Conservation (phyloP, 2,329 filamentous ascomycete genomes). For the Monascus ruber region DNA sequence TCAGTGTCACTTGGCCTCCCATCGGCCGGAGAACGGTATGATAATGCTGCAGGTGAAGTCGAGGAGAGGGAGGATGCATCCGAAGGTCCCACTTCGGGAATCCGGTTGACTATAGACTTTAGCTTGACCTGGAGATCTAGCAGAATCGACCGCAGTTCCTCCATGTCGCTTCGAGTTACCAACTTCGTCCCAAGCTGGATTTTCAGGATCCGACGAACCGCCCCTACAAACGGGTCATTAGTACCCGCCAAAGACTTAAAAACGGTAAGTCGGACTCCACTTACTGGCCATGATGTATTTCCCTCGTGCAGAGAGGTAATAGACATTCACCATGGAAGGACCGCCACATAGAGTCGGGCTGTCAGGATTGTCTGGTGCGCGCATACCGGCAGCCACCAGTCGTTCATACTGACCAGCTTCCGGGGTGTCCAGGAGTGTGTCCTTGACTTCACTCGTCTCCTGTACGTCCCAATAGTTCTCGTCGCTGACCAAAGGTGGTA, state of each 20-base stretch:
- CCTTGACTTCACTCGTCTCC: slow-evolving; percentile 36
- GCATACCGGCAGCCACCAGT: slow-evolving; percentile 19
- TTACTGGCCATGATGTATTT: slow-evolving; percentile 36
- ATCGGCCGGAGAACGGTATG: slow-evolving; percentile 17
- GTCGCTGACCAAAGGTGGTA: slow-evolving; percentile 36
- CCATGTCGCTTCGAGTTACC: slow-evolving; percentile 33
- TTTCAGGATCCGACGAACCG: slow-evolving; percentile 32
- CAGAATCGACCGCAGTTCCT: slow-evolving; percentile 31
- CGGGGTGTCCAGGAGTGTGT: slow-evolving; percentile 29
- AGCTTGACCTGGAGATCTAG: slow-evolving; percentile 31
- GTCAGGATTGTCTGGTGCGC: slow-evolving; percentile 30
- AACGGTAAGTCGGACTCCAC: slow-evolving; percentile 6
- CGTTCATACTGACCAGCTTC: slow-evolving; percentile 27
- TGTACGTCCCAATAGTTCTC: slow-evolving; percentile 39
- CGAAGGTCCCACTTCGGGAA: slow-evolving; percentile 22
- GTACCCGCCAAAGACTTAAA: not conserved
- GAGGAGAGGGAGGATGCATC: slow-evolving; percentile 11
- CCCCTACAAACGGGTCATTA: slow-evolving; percentile 16
- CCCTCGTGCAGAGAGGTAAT: slow-evolving; percentile 32
- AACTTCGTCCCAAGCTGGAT: slow-evolving; percentile 35
- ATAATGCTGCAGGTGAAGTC: slow-evolving; percentile 14
- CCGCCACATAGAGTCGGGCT: slow-evolving; percentile 30
- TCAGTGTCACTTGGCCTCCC: slow-evolving; percentile 14
- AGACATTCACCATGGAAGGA: slow-evolving; percentile 31
- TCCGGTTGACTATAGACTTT: slow-evolving; percentile 32